Evolutionary conservation across 1,139 yeast species (phyloP).

Genomic region (Suhomyces terraborum): DNA sequence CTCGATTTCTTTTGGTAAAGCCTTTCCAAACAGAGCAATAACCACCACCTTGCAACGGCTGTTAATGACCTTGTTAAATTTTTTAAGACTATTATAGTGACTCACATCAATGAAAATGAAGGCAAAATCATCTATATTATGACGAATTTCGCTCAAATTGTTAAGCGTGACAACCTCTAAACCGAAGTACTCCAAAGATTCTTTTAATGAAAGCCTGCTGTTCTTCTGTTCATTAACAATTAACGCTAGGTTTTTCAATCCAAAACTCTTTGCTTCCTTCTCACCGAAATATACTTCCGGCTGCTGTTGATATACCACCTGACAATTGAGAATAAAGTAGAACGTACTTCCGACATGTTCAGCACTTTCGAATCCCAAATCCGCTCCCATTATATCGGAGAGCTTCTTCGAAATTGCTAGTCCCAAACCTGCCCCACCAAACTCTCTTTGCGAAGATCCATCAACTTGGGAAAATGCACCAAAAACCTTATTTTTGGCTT

Average conservation of each 20-base stretch:
- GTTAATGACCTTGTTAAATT: constrained; percentile 13
- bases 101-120: constrained; percentile 26
- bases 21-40: constrained; percentile 34
- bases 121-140: constrained; percentile 14
- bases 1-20: constrained; percentile 28
- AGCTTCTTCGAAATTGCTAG: constrained; percentile 59
- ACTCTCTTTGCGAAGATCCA: constrained; percentile 56
- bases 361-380: constrained; percentile 50
- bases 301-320: constrained; percentile 25
- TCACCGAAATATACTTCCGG: constrained; percentile 24
- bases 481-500: constrained; percentile 51
- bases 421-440: constrained; percentile 65
- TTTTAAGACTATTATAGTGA: constrained; percentile 19
- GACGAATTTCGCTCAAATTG: constrained; percentile 9
- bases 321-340: constrained; percentile 38
- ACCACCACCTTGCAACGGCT: constrained; percentile 21
- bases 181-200: constrained; percentile 34
- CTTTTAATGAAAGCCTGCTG: constrained; percentile 35
- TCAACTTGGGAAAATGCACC: constrained; percentile 65
- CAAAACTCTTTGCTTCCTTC: constrained; percentile 14
- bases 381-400: constrained; percentile 62
- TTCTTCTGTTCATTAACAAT: constrained; percentile 38
- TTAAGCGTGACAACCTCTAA: constrained; percentile 28
- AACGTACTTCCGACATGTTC: constrained; percentile 58
- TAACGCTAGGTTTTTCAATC: constrained; percentile 27